Conservation (phyloP, 2,329 filamentous ascomycete species). For the Aspergillus sp. region DNA sequence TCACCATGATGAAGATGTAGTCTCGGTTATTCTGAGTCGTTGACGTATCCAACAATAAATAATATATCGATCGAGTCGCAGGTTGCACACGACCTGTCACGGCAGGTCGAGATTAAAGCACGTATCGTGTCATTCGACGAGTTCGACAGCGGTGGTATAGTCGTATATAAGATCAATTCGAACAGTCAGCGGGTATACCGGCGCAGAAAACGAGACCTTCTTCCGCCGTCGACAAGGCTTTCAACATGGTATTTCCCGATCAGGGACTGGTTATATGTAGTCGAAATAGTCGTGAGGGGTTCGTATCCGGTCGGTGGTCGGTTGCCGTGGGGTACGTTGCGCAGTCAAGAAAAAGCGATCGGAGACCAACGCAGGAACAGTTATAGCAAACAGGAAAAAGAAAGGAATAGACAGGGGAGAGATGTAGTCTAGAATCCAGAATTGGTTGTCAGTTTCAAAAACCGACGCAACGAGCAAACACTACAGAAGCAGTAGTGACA, state of each 20-base stretch:
- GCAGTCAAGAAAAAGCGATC: neutral
- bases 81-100: neutral
- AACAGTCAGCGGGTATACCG: neutral
- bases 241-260: neutral
- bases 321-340: neutral
- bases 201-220: neutral
- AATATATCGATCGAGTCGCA: neutral
- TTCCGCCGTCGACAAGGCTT: neutral
- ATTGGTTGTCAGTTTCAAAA: no score
- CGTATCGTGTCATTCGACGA: neutral
- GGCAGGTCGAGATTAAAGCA: neutral
- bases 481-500: neutral
- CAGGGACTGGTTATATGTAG: neutral
- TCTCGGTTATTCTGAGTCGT: neutral
- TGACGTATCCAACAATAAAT: neutral
- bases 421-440: neutral
- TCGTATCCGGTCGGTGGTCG: neutral
- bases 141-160: neutral
- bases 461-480: neutral
- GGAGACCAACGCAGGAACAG: neutral
- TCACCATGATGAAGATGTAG: constrained; percentile 53
- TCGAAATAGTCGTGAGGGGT: neutral
- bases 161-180: neutral
- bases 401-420: neutral
- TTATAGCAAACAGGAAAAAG: no score